Percentiles rank a stretch among this genome's conserved stretches.
These are phyloP conservation scores for Pestalotiopsis sp. DNA, from an alignment of 2,329 filamentous ascomycete genomes.

Conservation along the genomic window DNA sequence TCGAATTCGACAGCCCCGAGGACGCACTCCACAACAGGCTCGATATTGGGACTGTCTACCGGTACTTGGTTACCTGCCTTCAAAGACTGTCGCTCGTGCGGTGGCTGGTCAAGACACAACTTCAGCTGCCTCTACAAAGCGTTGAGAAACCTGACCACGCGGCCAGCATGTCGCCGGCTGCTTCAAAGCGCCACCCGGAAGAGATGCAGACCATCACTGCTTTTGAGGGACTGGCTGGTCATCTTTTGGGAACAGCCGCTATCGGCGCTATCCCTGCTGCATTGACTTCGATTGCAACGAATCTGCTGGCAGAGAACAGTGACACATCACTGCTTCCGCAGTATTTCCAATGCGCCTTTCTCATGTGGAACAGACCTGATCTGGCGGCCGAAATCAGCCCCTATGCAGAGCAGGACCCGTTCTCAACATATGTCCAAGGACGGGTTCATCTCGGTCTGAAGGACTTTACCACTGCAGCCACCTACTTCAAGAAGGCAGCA, in stretches of 20 bases:
- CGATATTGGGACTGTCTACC: slow-evolving; percentile 71
- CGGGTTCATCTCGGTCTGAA: slow-evolving; percentile 75
- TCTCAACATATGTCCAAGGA: slow-evolving; percentile 81
- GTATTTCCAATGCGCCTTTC: slow-evolving; percentile 63
- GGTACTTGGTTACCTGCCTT: slow-evolving; percentile 70
- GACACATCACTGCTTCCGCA: slow-evolving; percentile 66
- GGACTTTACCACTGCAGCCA: slow-evolving; percentile 73
- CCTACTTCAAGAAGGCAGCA: slow-evolving; percentile 80
- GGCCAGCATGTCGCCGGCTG: slow-evolving; percentile 32
- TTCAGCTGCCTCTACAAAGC: slow-evolving; percentile 51
- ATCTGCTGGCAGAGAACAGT: slow-evolving; percentile 66
- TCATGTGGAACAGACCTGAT: slow-evolving; percentile 62
- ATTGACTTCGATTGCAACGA: slow-evolving; percentile 68
- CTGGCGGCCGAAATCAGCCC: slow-evolving; percentile 59
- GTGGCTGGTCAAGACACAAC: slow-evolving; percentile 66
- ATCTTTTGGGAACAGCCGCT: slow-evolving; percentile 65
- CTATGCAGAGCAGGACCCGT: slow-evolving; percentile 61
- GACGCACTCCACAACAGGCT: slow-evolving; percentile 63
- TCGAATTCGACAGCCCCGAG: slow-evolving; percentile 75
- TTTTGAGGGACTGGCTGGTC: slow-evolving; percentile 61
- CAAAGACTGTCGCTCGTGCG: slow-evolving; percentile 73
- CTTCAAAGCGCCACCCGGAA: slow-evolving; percentile 45
- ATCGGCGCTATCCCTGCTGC: slow-evolving; percentile 52
- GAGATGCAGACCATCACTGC: slow-evolving; percentile 56
- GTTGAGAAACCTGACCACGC: slow-evolving; percentile 39